Base-by-base conservation (phyloP, 108 stramenopile species). In the Epithemia pelagica region DNA sequence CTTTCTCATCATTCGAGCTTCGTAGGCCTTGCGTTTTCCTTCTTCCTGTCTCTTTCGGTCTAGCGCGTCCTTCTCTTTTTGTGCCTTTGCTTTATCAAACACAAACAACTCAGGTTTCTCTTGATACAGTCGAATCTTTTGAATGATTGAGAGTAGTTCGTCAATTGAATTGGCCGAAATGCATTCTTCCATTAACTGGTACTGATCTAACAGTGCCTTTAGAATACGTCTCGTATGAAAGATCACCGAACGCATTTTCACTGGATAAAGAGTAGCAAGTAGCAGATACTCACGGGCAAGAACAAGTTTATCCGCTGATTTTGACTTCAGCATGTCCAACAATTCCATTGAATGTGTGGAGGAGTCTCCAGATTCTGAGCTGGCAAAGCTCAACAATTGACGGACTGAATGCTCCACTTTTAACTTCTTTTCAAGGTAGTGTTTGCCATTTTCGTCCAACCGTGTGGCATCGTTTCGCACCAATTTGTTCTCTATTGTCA, bases 1-100 rank as follows among this genome's bases (percentile, higher is more conserved):
- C 84, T 96, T 96, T 3, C 96, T 79, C 28, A 90, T 78, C 96
- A 96, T 96, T 23, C 96, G 73, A 7, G 74, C 90, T 80, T 94
- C 96, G 57, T 82, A 96, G 3, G 71, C 76, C 54, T 95, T 95
- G 27, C 96, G 82, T 61, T 92, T 92, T 30, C 91, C 90, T 67
- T 90, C 91, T 70, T 95, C 90, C 54, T 62, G 53, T 28, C 65
- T 64, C 61, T 89, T 88, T 55, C 71, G 69, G 67, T 78, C 84
- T 28, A 90, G 57, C 46, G 83, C 86, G 54, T 90, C 84, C 56
- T 81, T 85, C 2, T 89, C 86, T 62, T 58, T 51, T 32, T 68
- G 66, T 10, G 88, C 92, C 62, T 86, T 89, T 32, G 84, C 72
- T n/a, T 64, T 62, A 72, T 96, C 92, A 74, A 61, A 96, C 8